Evolutionary conservation across 2,329 filamentous ascomycete species (phyloP), one percentile per base, ranked within the genome.

Genomic region (Fusarium pseudonygamai): DNA sequence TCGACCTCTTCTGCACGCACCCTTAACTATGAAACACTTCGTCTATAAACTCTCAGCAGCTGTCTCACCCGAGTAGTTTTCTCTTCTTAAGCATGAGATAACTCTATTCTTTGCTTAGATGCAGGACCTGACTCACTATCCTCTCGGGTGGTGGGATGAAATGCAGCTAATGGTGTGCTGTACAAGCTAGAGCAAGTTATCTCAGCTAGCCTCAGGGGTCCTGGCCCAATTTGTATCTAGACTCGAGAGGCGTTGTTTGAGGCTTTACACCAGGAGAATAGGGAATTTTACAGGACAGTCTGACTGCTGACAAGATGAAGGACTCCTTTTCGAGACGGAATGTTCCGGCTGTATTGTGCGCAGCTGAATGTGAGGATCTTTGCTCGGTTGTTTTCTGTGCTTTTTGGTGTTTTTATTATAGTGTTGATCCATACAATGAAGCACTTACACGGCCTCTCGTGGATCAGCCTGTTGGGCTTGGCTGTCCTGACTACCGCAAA

Each of bases 191-290:
- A 18, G n/a, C 52, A 69, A 67, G 62, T 71, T 66, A 75, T 77
- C 42, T 14, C 50, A 61, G 40, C 71, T 78, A 78, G 75, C 64
- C 70, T 61, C 75, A 78, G 77, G 77, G 77, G 77, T 60, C 59
- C 67, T 53, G 64, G 28, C 64, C 39, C 60, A 60, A 60, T 60
- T 63, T 65, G 65, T 72, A 71, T 71, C 73, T 67, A 61, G 69
- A 68, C 67, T 64, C 65, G 14, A 53, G 53, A 67, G 74, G 56
- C 75, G 70, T 67, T 42, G 49, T 69, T 62, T 63, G 58, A 65
- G 61, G 55, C 62, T 71, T 68, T 58, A 47, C 71, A 56, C 74
- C 71, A 68, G 52, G 45, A 49, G 64, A 64, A 62, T 57, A 57
- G 52, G 66, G 66, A 60, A 68, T 64, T 64, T 60, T 67, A n/a